These are phyloP conservation scores for Globisporangium spinosum DNA, from an alignment of 352 stramenopile species.

Conservation along the genomic window DNA sequence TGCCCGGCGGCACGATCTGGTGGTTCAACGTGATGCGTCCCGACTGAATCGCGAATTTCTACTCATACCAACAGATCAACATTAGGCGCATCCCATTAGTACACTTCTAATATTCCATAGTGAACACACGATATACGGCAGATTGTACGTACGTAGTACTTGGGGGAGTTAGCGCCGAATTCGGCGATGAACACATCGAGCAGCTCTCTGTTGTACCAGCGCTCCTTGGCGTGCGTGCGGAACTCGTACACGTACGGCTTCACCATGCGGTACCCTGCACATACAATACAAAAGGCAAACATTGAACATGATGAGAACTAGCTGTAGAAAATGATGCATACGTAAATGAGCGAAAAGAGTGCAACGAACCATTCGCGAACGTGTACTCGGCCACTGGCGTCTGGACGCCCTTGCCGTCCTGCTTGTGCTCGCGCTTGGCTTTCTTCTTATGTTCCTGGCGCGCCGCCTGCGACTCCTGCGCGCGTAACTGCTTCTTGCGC, in stretches of 20 bases:
- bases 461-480: slow-evolving; percentile 17
- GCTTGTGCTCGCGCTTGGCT: slow-evolving; percentile 32
- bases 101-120: background rate
- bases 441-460: slow-evolving; percentile 18
- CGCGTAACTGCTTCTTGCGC: slow-evolving; percentile 39
- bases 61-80: slow-evolving; percentile 1
- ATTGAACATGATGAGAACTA: background rate
- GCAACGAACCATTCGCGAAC: slow-evolving; percentile 43
- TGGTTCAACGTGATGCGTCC: slow-evolving; percentile 93
- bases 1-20: slow-evolving; percentile 66
- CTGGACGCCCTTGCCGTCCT: slow-evolving; percentile 26
- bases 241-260: slow-evolving; percentile 96
- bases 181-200: slow-evolving; percentile 90
- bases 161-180: slow-evolving; percentile 78
- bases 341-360: too few species aligned
- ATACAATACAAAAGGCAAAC: slow-evolving; percentile 5
- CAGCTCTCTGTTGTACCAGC: slow-evolving; percentile 91
- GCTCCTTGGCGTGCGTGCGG: slow-evolving; percentile 92
- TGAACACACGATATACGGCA: background rate
- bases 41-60: slow-evolving; percentile 90
- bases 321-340: background rate
- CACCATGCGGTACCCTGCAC: slow-evolving; percentile 78
- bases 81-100: background rate
- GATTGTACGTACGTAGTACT: slow-evolving; percentile 71
- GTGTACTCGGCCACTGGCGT: slow-evolving; percentile 51